phyloP scores from a whole-genome alignment of 495 filamentous ascomycete species.

The Cenococcum geophilum region DNA sequence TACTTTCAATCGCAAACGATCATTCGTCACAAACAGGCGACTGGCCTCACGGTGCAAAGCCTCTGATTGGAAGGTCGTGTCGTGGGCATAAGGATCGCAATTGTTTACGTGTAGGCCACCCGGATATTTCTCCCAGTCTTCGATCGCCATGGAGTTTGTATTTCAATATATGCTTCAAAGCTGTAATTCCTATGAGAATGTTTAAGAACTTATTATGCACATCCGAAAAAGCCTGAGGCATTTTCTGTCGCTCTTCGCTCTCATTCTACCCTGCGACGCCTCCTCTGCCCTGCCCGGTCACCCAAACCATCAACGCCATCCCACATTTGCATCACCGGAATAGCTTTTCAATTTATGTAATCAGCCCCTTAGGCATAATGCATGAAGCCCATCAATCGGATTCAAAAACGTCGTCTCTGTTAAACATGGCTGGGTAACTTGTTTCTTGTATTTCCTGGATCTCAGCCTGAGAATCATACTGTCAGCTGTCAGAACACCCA shows the following conservation, averaged over 20 bases:
- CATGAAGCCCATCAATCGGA: background rate
- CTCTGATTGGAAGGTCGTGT: background rate
- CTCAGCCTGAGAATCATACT: background rate
- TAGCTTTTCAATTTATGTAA: background rate
- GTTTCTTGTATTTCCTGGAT: background rate
- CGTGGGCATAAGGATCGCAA: slow-evolving; percentile 10
- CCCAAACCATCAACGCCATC: background rate
- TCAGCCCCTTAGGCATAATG: too few species aligned
- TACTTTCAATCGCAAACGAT: slow-evolving; percentile 13
- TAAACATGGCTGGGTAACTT: background rate
- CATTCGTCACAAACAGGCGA: slow-evolving; percentile 10
- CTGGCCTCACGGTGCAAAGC: background rate
- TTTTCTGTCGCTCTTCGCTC: too few species aligned
- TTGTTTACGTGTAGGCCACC: background rate
- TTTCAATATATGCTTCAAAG: too few species aligned
- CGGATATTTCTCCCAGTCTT: too few species aligned
- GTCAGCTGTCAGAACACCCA: background rate
- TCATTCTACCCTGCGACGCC: too few species aligned
- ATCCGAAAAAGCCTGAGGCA: too few species aligned
- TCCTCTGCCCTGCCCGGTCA: too few species aligned
- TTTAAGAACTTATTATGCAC: too few species aligned
- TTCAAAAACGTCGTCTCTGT: background rate
- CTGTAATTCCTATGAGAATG: too few species aligned
- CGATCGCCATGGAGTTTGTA: too few species aligned
- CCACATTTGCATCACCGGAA: background rate